Evolutionary conservation across 208 protist species (phyloP).

Genomic region (Balamuthia mandrillaris): DNA sequence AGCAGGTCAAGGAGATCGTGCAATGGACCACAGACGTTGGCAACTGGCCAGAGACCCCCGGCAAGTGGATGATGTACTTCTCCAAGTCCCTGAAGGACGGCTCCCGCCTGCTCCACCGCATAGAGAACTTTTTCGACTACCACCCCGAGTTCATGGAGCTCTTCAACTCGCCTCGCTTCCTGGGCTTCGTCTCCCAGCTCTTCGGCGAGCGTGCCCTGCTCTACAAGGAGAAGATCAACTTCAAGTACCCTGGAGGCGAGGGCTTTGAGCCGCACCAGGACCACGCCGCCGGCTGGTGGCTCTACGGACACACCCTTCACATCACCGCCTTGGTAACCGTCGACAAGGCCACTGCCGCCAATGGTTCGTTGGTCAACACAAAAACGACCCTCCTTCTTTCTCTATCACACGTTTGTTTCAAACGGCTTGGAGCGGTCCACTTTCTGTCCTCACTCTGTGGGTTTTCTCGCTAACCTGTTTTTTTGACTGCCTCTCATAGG

Average conservation of each 20-base stretch:
- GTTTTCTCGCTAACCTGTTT: too few species aligned
- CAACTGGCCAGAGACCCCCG: background rate
- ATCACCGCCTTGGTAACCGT: slow-evolving; percentile 44
- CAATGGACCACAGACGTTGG: background rate
- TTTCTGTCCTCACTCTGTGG: too few species aligned
- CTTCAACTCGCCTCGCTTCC: background rate
- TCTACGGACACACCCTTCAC: slow-evolving; percentile 41
- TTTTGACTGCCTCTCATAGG: background rate
- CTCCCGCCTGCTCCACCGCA: slow-evolving; percentile 6
- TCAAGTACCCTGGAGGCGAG: slow-evolving; percentile 50
- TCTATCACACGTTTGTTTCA: too few species aligned
- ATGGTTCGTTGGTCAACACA: background rate
- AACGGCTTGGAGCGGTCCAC: too few species aligned
- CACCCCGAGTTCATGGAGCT: slow-evolving; percentile 12
- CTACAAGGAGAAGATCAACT: slow-evolving; percentile 62
- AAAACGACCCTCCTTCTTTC: too few species aligned
- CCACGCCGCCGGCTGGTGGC: slow-evolving; percentile 36
- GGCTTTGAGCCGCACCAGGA: slow-evolving; percentile 50
- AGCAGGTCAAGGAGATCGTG: slow-evolving; percentile 3
- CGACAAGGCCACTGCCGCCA: slow-evolving; percentile 23
- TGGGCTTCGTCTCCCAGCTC: slow-evolving; percentile 1
- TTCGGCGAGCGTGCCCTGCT: slow-evolving; percentile 36
- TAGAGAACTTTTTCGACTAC: slow-evolving; percentile 51
- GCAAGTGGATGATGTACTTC: slow-evolving; percentile 37
- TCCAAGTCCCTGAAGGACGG: background rate